Evolutionary conservation across 495 filamentous ascomycete species (phyloP), one percentile per base, ranked within the genome.

Genomic region (Tuber magnatum): DNA sequence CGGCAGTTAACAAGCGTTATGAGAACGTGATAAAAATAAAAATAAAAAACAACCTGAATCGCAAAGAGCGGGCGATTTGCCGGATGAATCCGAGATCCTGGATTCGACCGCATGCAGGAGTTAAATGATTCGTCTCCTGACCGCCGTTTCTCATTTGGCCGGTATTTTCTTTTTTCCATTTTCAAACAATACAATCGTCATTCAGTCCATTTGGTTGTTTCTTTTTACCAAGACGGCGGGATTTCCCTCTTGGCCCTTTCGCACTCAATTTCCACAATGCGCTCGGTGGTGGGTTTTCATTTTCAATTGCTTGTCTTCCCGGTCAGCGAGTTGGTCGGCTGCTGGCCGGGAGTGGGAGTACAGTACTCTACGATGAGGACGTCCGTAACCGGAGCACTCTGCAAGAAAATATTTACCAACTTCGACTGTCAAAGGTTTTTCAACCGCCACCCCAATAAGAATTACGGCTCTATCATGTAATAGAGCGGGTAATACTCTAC

Each of bases 21-120:
- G 56, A 65, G 12, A 65, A 35, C 2, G 5, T 6, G 32, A 35
- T 65, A 65, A 65, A 65, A 65, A 65, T 65, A 65, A 65, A 65
- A 65, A 35, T 35, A 65, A 12, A 56, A n/a, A 65, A 35, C 56
- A 65, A 65, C 28, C 56, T 28, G 56, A 65, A 65, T 14, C 28
- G 56, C 14, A 65, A 65, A 28, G 56, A 65, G 56, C 28, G 51
- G 51, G 24, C 51, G 24, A 65, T 65, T 65, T 65, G 56, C 56
- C 56, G 56, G 56, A 35, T 65, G 56, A 65, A 65, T 65, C 56
- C 56, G 56, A 65, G 56, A 65, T 65, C 56, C 56, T 65, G 56
- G 56, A 65, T 65, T 65, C 56, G 56, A 65, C 56, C 28, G 28
- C 32, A 65, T 65, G 56, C 56, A 65, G 56, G 56, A 65, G 56